These are phyloP conservation scores for Cetradonia linearis DNA, from an alignment of 495 filamentous ascomycete species.

Conservation along the genomic window DNA sequence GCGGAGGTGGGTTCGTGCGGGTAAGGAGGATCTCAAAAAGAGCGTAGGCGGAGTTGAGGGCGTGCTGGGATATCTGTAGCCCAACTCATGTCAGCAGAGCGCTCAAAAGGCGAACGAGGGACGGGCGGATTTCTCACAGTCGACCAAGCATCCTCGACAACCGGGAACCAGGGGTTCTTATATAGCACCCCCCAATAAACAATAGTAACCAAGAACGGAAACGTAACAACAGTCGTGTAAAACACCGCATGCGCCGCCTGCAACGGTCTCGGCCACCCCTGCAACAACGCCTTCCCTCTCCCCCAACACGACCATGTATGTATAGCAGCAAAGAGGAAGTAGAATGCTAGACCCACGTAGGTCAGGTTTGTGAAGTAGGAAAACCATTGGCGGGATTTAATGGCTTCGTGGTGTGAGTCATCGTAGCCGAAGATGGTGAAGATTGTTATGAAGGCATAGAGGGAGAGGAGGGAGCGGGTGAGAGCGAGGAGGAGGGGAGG, in stretches of 20 bases:
- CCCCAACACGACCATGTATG: constrained; percentile 60
- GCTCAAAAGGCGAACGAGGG: constrained; percentile 9
- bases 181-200: constrained; percentile 45
- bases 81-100: not conserved
- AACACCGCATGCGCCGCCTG: constrained; percentile 56
- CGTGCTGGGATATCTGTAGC: constrained; percentile 56
- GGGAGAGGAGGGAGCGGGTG: constrained; percentile 48
- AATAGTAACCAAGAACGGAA: constrained; percentile 56
- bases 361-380: constrained; percentile 72
- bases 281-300: constrained; percentile 43
- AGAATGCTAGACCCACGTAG: constrained; percentile 75
- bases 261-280: constrained; percentile 49
- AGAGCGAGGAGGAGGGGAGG: constrained; percentile 49
- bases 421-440: constrained; percentile 58
- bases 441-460: constrained; percentile 64
- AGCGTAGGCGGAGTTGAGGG: constrained; percentile 60
- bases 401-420: constrained; percentile 35
- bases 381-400: constrained; percentile 44
- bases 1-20: constrained; percentile 47
- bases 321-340: constrained; percentile 50
- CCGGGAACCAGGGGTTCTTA: constrained; percentile 41
- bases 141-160: constrained; percentile 47
- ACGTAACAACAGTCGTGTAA: constrained; percentile 57
- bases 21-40: constrained; percentile 62
- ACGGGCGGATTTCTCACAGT: constrained; percentile 40